phyloP scores from a whole-genome alignment of 305 asterid genomes.

The Fraxinus dipetala region DNA sequence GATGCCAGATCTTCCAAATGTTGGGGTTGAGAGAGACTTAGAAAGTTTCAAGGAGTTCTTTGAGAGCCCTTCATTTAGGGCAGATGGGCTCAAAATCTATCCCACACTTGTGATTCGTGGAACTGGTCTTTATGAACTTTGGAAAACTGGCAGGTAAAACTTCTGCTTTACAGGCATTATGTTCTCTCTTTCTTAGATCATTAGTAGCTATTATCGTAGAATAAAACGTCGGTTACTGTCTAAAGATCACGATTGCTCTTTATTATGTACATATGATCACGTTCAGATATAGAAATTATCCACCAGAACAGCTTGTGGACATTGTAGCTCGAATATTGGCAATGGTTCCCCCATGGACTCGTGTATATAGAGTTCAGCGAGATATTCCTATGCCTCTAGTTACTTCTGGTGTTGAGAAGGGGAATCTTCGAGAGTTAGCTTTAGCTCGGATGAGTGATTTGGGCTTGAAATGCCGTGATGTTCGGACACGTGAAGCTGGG shows the following conservation, averaged over 20 bases:
- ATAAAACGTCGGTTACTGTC: conserved; percentile 17
- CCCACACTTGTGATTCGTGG: conserved; percentile 98
- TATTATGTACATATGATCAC: conserved; percentile 12
- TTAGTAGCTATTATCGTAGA: neutral
- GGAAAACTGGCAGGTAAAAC: conserved; percentile 93
- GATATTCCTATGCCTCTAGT: conserved; percentile 99
- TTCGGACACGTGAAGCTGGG: conserved; percentile 98
- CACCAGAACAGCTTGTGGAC: conserved; percentile 99
- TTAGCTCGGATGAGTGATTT: conserved; percentile 96
- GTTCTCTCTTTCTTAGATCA: neutral
- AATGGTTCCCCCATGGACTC: conserved; percentile 98
- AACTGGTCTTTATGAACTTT: conserved; percentile 96
- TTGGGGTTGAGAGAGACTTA: conserved; percentile 93
- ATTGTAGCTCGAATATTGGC: conserved; percentile 93
- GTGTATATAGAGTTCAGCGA: conserved; percentile 95
- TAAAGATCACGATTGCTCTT: neutral
- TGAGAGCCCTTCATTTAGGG: conserved; percentile 89
- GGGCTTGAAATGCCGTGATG: conserved; percentile 98
- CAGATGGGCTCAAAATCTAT: conserved; percentile 94
- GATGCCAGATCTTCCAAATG: conserved; percentile 99
- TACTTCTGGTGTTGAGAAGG: conserved; percentile 97
- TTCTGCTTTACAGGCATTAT: neutral
- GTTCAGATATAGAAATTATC: conserved; percentile 83
- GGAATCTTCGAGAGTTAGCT: conserved; percentile 94
- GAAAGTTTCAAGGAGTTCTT: conserved; percentile 98